Percentiles rank a stretch among this genome's conserved stretches.
These are phyloP conservation scores for Acanthamoeba polyphaga DNA, from an alignment of 208 protist species.

Conservation along the genomic window DNA sequence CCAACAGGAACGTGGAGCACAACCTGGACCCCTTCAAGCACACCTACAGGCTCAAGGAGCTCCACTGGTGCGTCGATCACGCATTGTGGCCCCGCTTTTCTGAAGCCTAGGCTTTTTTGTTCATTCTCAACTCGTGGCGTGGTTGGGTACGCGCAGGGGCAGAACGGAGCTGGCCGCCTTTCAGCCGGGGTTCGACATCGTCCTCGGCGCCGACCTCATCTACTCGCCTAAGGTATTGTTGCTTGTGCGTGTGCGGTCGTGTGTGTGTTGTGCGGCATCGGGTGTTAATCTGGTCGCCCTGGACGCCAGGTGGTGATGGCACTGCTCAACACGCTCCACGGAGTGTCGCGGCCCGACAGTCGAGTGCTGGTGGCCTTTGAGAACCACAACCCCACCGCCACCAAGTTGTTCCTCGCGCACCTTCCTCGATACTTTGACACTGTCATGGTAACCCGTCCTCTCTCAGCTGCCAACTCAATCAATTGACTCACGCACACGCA, in stretches of 20 bases:
- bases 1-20: neutral
- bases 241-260: neutral
- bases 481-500: neutral
- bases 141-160: neutral
- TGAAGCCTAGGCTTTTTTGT: too few species aligned
- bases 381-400: constrained; percentile 48
- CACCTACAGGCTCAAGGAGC: constrained; percentile 13
- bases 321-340: constrained; percentile 10
- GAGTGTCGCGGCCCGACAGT: constrained; percentile 2
- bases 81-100: neutral
- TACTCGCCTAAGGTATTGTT: neutral
- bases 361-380: constrained; percentile 39
- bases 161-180: neutral
- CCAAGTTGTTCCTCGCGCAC: constrained; percentile 7
- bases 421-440: constrained; percentile 34
- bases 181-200: constrained; percentile 39
- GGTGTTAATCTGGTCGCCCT: neutral
- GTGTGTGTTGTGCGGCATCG: neutral
- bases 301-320: constrained; percentile 33
- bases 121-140: neutral
- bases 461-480: too few species aligned
- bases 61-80: neutral
- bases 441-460: neutral
- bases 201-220: constrained; percentile 55
- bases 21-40: neutral